Percentiles rank a stretch among this genome's conserved stretches.
phyloP scores from a whole-genome alignment of 1,284 basidiomycete species.

The Cutaneotrichosporon arboriforme region DNA sequence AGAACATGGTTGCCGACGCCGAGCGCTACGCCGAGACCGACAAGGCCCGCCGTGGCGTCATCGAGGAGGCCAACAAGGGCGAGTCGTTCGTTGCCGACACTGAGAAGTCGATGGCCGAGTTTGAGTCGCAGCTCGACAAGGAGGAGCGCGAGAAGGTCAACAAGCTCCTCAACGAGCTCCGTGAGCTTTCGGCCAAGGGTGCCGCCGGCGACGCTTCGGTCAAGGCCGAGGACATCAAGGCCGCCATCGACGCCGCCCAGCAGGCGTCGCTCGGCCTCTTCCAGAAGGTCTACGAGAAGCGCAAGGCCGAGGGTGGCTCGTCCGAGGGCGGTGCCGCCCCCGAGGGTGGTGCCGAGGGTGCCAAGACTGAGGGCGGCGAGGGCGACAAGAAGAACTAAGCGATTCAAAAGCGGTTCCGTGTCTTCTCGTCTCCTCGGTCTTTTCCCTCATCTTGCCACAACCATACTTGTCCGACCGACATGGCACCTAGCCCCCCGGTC shows the following conservation, averaged over 20 bases:
- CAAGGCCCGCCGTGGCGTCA: conserved; percentile 79
- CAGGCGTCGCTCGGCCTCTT: conserved; percentile 93
- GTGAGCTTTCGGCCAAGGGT: conserved; percentile 84
- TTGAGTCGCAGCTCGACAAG: conserved; percentile 91
- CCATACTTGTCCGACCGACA: conserved; percentile 1
- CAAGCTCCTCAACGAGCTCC: conserved; percentile 77
- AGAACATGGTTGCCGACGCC: conserved; percentile 92
- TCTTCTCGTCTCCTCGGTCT: conserved; percentile 1
- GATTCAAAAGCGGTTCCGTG: not conserved
- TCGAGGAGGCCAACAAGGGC: conserved; percentile 96
- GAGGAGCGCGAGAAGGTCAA: conserved; percentile 90
- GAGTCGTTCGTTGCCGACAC: conserved; percentile 93
- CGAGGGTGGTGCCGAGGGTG: conserved; percentile 22
- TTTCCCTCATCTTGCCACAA: not conserved
- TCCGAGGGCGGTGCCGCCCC: conserved; percentile 29
- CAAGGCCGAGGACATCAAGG: conserved; percentile 80
- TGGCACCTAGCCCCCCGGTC: not conserved
- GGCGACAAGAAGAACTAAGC: conserved; percentile 42
- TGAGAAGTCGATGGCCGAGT: conserved; percentile 92
- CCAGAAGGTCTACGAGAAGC: conserved; percentile 92
- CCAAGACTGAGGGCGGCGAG: conserved; percentile 16
- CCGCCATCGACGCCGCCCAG: conserved; percentile 93
- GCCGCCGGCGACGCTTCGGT: conserved; percentile 76
- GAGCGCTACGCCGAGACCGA: conserved; percentile 89
- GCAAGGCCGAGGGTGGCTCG: conserved; percentile 43